Evolutionary conservation across 1,284 basidiomycete genomes (phyloP).

Genomic region (Veloboletus limbatus): DNA sequence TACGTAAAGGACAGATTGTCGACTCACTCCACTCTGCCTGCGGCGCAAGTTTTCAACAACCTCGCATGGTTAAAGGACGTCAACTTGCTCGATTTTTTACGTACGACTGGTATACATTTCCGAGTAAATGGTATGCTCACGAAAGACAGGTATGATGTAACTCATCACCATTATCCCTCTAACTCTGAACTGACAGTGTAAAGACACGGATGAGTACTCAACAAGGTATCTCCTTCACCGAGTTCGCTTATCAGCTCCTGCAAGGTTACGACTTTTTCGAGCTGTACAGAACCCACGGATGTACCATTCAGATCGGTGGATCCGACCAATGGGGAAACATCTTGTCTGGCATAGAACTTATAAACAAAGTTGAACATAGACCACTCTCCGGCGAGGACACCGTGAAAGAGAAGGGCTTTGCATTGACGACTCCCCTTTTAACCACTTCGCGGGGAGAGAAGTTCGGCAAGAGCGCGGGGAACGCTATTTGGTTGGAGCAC

Average conservation of each 20-base stretch:
- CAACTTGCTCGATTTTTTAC: constrained; percentile 82
- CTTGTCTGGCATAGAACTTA: constrained; percentile 86
- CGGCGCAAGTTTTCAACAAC: constrained; percentile 74
- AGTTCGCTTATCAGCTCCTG: constrained; percentile 96
- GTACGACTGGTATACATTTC: constrained; percentile 76
- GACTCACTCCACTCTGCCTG: constrained; percentile 18
- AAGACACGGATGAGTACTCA: constrained; percentile 77
- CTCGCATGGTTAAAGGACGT: constrained; percentile 78
- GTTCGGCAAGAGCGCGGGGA: constrained; percentile 97
- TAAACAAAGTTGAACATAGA: constrained; percentile 42
- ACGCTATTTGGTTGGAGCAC: constrained; percentile 89
- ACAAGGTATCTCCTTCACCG: constrained; percentile 91
- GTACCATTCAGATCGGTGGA: constrained; percentile 91
- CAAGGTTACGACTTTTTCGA: constrained; percentile 95
- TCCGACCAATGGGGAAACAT: constrained; percentile 99
- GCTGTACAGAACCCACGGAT: constrained; percentile 66
- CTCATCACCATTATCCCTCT: not conserved
- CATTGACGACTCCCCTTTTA: constrained; percentile 91
- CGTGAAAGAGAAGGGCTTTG: constrained; percentile 60
- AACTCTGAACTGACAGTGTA: constrained; percentile 55
- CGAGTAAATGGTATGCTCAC: constrained; percentile 90
- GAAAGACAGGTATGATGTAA: constrained; percentile 74
- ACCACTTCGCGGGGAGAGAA: constrained; percentile 90
- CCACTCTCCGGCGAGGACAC: constrained; percentile 33
- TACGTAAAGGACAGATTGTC: constrained; percentile 51